Evolutionary conservation across 768 basidiomycete species (phyloP), one percentile per base, ranked within the genome.

Genomic region (Dioszegia hungarica): DNA sequence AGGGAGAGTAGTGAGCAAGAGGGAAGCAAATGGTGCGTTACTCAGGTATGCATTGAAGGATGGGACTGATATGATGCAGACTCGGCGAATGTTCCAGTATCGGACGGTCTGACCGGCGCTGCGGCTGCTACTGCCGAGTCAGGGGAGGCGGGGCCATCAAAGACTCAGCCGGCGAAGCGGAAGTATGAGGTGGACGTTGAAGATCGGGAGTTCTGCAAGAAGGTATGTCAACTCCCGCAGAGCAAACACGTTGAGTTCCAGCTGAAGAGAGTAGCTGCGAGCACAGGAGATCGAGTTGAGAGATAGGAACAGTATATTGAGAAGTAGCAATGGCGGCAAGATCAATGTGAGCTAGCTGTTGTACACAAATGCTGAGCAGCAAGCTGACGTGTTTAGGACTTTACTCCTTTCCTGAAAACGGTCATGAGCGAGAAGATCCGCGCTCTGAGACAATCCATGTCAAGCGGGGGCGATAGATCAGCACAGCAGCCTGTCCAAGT

Each of bases 171-270:
- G 9, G 64, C 80, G 19, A 94, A 93, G 76, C 80, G 87, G 51
- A 82, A 85, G 28, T 93, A 94, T 67, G 84, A 87, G 14, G 79
- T 88, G 0, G 88, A 97, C 74, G 64, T 81, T 0, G 82, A 82
- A 22, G 94, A 97, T 71, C 76, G 84, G 2, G 91, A 91, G 47
- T 81, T 86, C 20, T 92, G 94, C 56, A 95, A 93, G 78, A 86
- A 84, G 69, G 90, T 95, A 79, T 79, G 57, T 60, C 28, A 17
- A 11, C 1, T 11, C 9, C 5, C 29, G 15, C 31, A 29, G 37
- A 25, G 5, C 15, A 38, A 9, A 20, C 20, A n/a, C n/a, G n/a
- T n/a, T n/a, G n/a, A 17, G 3, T 3, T 1, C 20, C 20, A 19
- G 22, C 54, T 63, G 70, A 84, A 82, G 55, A 87, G 90, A 65